Base-by-base conservation (phyloP, 495 filamentous ascomycete genomes). In the Talaromyces ruber region DNA sequence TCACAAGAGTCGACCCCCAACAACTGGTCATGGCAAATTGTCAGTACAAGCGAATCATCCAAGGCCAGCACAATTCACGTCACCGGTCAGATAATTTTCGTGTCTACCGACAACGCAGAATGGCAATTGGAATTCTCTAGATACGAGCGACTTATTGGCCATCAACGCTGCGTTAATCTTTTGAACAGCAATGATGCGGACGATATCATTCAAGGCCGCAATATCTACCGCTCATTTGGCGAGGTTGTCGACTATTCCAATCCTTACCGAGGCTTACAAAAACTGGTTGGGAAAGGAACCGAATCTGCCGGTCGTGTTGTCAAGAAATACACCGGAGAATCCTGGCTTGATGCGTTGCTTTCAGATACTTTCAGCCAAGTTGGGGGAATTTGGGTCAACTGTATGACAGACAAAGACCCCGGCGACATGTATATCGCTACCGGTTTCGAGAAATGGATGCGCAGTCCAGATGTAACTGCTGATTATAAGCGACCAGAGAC, bases 301-400 rank as follows among this genome's bases (percentile, higher is more conserved):
- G 72, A 81, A 47, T 80, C 69, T 14, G 81, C 79, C 3, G 83
- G 82, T 0, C 64, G 65, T 0, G 74, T 84, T 11, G 60, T 72
- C 0, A 76, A 74, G 64, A 67, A 64, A n/a, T 71, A 78, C 39
- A 11, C 16, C 6, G 65, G 67, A 22, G 61, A 76, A 52, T 67
- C 77, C 5, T 76, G 74, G 75, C 69, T 74, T 0, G 79, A 82
- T 43, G 63, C 70, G 0, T 60, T 55, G 7, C 66, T 82, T 4
- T 55, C 63, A 2, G 76, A 81, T 39, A 64, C 52, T 11, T 84
- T 85, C 63, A 70, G 75, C 61, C 82, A 85, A 62, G 75, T 83
- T 1, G 81, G 65, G 22, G 79, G 81, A 0, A 74, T 85, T 25
- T 83, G 68, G 67, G 76, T 82, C 14, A 84, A 82, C 61, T 77